Base-by-base conservation (phyloP, 768 basidiomycete genomes). In the Pilatotrama ljubarskyi region DNA sequence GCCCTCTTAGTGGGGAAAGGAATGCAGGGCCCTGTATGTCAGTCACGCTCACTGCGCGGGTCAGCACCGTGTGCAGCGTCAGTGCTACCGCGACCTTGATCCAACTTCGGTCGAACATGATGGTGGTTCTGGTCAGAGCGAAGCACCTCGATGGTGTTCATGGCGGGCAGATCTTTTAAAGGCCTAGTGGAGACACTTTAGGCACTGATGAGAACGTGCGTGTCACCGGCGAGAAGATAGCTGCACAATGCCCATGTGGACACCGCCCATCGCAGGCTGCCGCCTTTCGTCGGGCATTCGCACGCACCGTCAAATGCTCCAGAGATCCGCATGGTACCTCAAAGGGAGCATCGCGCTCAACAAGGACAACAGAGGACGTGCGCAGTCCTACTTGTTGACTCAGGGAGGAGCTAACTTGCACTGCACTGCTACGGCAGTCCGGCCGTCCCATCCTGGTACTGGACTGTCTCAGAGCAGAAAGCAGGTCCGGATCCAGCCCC, bases 1-100 rank as follows among this genome's bases (percentile, higher is more conserved):
- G 65, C 17, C 71, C 71, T 2, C 41, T 55, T 11, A 70, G 58
- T 37, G 72, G 70, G 0, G 72, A 72, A 9, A 64, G 55, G 41
- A 65, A 73, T 9, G 69, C 66, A 18, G 66, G 61, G 15, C 72
- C 72, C 58, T 72, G 71, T 18, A 73, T 70, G 35, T 71, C 70
- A 10, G 70, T 61, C 36, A 73, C 67, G 43, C 42, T 62, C 14
- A 61, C 52, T 3, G 68, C 55, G 24, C 29, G 49, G 20, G 26
- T 64, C 40, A 43, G 42, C 20, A 14, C 6, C 10, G 41, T 15
- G 29, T 52, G 51, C 25, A 50, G 41, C 13, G 29, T 22, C 47
- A 61, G 53, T 29, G 48, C 59, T 3, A 18, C 47, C 2, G 41
- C 11, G 20, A 24, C 35, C 11, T 36, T 51, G 10, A 25, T 36